phyloP scores from a whole-genome alignment of 805 yeast species.

The Yarrowia deformans region DNA sequence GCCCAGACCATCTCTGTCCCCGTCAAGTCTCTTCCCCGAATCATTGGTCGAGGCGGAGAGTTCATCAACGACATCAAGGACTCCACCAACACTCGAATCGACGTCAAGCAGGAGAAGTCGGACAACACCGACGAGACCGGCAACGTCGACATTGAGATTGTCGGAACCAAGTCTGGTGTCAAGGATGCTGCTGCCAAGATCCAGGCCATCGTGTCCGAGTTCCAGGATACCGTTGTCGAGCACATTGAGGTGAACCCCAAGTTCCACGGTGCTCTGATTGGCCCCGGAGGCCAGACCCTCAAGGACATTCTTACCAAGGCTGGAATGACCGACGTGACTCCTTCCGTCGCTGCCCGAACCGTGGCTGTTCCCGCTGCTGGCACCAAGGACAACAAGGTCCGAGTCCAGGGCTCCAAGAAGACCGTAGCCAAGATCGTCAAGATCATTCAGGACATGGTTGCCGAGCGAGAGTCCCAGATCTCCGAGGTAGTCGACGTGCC shows the following conservation, averaged over 20 bases:
- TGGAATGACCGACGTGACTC: conserved; percentile 62
- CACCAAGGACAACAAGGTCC: conserved; percentile 58
- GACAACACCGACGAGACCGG: conserved; percentile 54
- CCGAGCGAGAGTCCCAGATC: conserved; percentile 59
- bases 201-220: conserved; percentile 71
- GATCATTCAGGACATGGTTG: conserved; percentile 68
- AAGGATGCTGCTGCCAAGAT: conserved; percentile 68
- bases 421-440: conserved; percentile 73
- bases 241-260: conserved; percentile 73
- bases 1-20: conserved; percentile 72
- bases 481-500: conserved; percentile 55
- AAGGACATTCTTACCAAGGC: conserved; percentile 78
- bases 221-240: conserved; percentile 65
- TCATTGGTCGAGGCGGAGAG: conserved; percentile 91
- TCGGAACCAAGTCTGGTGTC: conserved; percentile 79
- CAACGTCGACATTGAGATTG: conserved; percentile 67
- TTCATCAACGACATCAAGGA: conserved; percentile 80
- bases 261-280: conserved; percentile 77
- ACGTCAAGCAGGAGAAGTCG: conserved; percentile 49
- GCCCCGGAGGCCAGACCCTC: conserved; percentile 76
- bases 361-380: conserved; percentile 75
- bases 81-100: conserved; percentile 59
- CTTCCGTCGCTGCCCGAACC: conserved; percentile 53
- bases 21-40: conserved; percentile 73
- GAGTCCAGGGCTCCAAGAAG: conserved; percentile 74